These are phyloP conservation scores for Yarrowia osloensis DNA, from an alignment of 805 yeast genomes.

Conservation along the genomic window DNA sequence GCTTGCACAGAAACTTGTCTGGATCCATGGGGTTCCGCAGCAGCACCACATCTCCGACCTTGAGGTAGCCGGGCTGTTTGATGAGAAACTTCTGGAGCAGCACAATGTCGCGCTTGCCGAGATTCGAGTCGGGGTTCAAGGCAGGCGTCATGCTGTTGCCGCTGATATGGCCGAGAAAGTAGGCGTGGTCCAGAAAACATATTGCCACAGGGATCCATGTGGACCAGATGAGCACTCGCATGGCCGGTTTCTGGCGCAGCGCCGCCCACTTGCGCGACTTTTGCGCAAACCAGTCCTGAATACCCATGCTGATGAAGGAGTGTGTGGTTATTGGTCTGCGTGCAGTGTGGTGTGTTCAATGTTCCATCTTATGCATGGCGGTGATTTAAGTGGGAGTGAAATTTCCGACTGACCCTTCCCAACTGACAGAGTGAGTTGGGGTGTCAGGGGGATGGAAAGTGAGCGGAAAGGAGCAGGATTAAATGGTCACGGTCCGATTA, in stretches of 20 bases:
- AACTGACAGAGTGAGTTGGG: no score
- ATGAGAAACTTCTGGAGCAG: slow-evolving; percentile 66
- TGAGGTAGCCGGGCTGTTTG: slow-evolving; percentile 50
- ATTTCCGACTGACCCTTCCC: no score
- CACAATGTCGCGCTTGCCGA: slow-evolving; percentile 50
- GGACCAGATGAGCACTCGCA: slow-evolving; percentile 43
- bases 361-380: slow-evolving; percentile 8
- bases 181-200: slow-evolving; percentile 67
- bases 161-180: slow-evolving; percentile 69
- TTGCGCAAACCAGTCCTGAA: slow-evolving; percentile 27
- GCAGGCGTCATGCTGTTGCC: slow-evolving; percentile 92
- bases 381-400: not conserved
- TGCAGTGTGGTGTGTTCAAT: not conserved
- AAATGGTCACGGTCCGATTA: no score
- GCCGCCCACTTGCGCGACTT: slow-evolving; percentile 17
- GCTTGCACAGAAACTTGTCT: slow-evolving; percentile 69
- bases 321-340: not conserved
- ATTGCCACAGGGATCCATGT: slow-evolving; percentile 82
- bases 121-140: slow-evolving; percentile 63
- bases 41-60: slow-evolving; percentile 71
- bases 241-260: slow-evolving; percentile 26
- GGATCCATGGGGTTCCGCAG: slow-evolving; percentile 83
- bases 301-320: not conserved
- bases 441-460: no score
- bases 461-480: no score